Percentiles rank a stretch among this genome's conserved stretches.
Conservation (phyloP, 164 flowering plant species). For the Annona cherimola region DNA sequence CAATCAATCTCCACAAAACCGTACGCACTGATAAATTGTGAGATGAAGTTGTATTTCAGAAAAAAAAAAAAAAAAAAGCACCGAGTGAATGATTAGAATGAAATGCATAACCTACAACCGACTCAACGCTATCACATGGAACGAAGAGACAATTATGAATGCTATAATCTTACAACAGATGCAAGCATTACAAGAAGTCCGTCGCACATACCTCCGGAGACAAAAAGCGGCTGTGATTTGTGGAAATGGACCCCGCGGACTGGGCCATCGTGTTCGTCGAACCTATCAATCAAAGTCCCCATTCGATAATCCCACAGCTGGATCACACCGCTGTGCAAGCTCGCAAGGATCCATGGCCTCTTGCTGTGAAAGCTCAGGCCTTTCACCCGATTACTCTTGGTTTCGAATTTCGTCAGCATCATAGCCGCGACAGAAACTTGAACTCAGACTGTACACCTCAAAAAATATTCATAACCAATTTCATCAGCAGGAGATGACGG, state of each 20-base stretch:
- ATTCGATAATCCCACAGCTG: slow-evolving; percentile 96
- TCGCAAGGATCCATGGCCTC: slow-evolving; percentile 94
- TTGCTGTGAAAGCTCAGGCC: slow-evolving; percentile 79
- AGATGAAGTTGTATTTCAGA: too few species aligned
- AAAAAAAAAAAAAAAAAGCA: not conserved
- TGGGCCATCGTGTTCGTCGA: slow-evolving; percentile 93
- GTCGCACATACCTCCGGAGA: slow-evolving; percentile 68
- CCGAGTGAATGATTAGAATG: not conserved
- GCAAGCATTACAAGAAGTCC: not conserved
- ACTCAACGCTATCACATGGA: too few species aligned
- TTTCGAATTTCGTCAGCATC: slow-evolving; percentile 32
- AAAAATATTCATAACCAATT: too few species aligned
- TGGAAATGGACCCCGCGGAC: slow-evolving; percentile 93
- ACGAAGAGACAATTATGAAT: not conserved
- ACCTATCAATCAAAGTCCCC: slow-evolving; percentile 88
- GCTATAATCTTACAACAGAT: not conserved
- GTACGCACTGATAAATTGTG: not conserved
- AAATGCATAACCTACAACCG: not conserved
- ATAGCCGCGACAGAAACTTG: not conserved
- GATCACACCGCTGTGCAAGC: slow-evolving; percentile 95
- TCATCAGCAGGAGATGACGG: too few species aligned
- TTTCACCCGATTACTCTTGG: slow-evolving; percentile 39
- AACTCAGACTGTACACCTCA: not conserved
- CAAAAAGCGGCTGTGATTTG: slow-evolving; percentile 81
- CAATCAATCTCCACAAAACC: not conserved